Percentiles rank a stretch among this genome's conserved stretches.
Conservation (phyloP, 2,329 filamentous ascomycete genomes). For the Pyrenochaeta sp. region DNA sequence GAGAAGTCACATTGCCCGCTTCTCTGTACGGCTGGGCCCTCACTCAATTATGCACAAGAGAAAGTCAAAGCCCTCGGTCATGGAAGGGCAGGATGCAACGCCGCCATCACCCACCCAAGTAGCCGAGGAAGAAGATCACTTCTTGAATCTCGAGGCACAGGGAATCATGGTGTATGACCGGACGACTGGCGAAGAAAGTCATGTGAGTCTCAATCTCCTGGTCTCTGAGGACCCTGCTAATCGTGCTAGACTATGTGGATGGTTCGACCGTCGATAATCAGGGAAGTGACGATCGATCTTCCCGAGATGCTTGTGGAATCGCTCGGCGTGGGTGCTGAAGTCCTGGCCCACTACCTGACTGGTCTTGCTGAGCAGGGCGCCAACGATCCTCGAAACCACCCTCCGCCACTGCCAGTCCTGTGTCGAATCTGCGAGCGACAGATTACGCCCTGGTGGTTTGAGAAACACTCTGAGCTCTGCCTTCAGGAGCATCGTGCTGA, state of each 20-base stretch:
- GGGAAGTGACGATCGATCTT: constrained; percentile 95
- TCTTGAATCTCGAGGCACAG: constrained; percentile 88
- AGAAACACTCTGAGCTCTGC: constrained; percentile 97
- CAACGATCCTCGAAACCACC: constrained; percentile 76
- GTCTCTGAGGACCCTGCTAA: constrained; percentile 32
- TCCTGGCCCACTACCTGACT: constrained; percentile 92
- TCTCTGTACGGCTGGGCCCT: constrained; percentile 47
- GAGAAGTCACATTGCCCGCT: constrained; percentile 77
- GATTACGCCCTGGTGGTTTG: constrained; percentile 99
- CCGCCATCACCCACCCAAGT: constrained; percentile 41
- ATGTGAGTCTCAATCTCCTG: constrained; percentile 68
- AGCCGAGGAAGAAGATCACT: constrained; percentile 55
- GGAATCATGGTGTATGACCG: constrained; percentile 98
- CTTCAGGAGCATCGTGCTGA: constrained; percentile 95
- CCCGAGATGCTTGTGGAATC: constrained; percentile 90
- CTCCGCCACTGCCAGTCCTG: constrained; percentile 83
- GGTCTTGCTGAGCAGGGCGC: constrained; percentile 83
- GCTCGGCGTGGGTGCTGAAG: constrained; percentile 90
- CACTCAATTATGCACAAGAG: constrained; percentile 46
- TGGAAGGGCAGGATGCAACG: constrained; percentile 38
- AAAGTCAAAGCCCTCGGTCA: constrained; percentile 30
- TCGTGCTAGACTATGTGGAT: constrained; percentile 95
- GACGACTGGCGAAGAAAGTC: constrained; percentile 83
- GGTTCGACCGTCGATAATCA: constrained; percentile 88
- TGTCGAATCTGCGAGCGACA: constrained; percentile 98